Conservation (phyloP, 495 filamentous ascomycete species). For the Evernia prunastri region DNA sequence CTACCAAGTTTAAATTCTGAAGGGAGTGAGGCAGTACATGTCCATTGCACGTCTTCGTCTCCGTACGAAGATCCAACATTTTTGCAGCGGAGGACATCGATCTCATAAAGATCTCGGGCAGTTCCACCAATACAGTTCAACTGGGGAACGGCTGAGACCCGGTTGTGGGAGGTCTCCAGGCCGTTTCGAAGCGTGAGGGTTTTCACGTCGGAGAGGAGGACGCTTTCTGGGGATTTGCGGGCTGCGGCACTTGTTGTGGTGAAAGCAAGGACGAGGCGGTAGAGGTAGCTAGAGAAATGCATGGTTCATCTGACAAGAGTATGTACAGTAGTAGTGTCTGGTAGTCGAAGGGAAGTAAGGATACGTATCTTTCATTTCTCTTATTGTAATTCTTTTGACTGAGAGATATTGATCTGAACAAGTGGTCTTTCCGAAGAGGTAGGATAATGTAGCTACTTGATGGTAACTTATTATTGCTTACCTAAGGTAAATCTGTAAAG, state of each 20-base stretch:
- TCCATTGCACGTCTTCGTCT: conserved; percentile 75
- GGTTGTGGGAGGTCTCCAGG: conserved; percentile 62
- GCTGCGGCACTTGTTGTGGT: conserved; percentile 21
- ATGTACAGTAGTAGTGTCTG: no score
- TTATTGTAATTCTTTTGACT: neutral
- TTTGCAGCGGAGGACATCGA: conserved; percentile 81
- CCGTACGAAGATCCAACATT: conserved; percentile 71
- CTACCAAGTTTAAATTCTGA: conserved; percentile 78
- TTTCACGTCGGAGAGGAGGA: conserved; percentile 72
- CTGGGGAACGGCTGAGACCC: conserved; percentile 71
- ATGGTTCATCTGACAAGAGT: conserved; percentile 19
- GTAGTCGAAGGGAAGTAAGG: neutral
- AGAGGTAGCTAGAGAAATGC: conserved; percentile 35
- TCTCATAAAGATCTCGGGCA: conserved; percentile 53
- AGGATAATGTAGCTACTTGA: no score
- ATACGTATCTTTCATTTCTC: neutral
- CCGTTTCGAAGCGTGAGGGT: conserved; percentile 66
- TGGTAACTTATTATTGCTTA: no score
- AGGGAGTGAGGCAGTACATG: conserved; percentile 74
- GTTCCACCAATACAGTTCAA: conserved; percentile 72
- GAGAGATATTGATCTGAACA: conserved; percentile 10
- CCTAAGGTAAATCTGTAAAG: no score
- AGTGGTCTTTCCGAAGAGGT: conserved; percentile 7
- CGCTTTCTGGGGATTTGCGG: conserved; percentile 48
- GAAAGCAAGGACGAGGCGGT: conserved; percentile 30